phyloP scores from a whole-genome alignment of 2,329 filamentous ascomycete genomes.

The Pseudogymnoascus sp. region DNA sequence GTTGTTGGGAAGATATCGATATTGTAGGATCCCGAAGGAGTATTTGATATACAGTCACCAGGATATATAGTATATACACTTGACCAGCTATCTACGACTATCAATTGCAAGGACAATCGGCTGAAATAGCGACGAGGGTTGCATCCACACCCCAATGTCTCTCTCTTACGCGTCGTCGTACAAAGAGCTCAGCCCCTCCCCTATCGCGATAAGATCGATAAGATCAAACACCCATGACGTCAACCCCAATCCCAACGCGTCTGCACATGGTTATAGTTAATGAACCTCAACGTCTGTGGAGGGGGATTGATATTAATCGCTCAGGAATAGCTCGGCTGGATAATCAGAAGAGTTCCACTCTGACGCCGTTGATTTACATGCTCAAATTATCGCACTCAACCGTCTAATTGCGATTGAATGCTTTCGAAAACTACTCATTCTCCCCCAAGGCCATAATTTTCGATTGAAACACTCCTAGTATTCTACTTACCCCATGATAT shows the following conservation, averaged over 20 bases:
- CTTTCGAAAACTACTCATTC: background rate
- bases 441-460: background rate
- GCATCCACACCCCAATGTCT: background rate
- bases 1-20: background rate
- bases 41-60: background rate
- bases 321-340: background rate
- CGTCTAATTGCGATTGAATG: background rate
- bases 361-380: background rate
- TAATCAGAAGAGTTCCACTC: background rate
- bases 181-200: background rate
- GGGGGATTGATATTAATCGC: background rate
- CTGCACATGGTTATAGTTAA: background rate
- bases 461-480: background rate
- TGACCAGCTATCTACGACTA: background rate
- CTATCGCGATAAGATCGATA: slow-evolving; percentile 3
- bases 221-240: background rate
- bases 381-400: background rate
- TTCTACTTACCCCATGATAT: background rate
- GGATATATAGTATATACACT: background rate
- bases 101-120: background rate
- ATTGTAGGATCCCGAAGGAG: background rate
- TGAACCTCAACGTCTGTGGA: background rate
- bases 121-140: background rate
- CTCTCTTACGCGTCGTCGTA: background rate
- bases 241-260: background rate